These are phyloP conservation scores for Aegilops sharonensis DNA, from an alignment of 176 grass and related monocot species.

Conservation along the genomic window DNA sequence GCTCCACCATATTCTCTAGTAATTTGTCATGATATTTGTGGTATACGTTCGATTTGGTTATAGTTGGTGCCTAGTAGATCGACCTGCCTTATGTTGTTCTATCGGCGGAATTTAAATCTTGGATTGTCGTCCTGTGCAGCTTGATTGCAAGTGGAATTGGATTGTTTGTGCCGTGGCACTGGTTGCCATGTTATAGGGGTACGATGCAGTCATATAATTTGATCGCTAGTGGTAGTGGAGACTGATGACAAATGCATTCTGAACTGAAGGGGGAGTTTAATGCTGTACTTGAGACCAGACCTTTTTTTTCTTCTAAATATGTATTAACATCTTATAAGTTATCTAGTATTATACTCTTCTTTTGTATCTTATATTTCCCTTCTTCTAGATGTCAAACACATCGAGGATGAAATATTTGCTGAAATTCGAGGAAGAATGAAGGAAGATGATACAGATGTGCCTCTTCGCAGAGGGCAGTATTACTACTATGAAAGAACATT, in stretches of 20 bases:
- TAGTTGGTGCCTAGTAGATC: background rate
- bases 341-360: background rate
- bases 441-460: slow-evolving; percentile 70
- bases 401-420: slow-evolving; percentile 71
- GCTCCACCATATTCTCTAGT: background rate
- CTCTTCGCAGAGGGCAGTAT: slow-evolving; percentile 51
- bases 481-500: slow-evolving; percentile 87
- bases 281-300: background rate
- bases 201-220: background rate
- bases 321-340: background rate
- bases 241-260: background rate
- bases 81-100: background rate
- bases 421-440: slow-evolving; percentile 90
- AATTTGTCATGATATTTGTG: background rate
- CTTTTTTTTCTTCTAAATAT: background rate
- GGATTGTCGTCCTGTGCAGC: background rate
- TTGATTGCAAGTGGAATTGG: background rate
- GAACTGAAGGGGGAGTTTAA: background rate
- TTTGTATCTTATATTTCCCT: background rate
- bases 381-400: slow-evolving; percentile 66
- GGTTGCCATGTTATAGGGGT: background rate
- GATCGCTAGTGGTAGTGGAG: background rate
- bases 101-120: background rate
- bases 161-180: background rate
- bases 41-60: background rate